Percentiles rank a stretch among this genome's conserved stretches.
phyloP scores from a whole-genome alignment of 1,139 yeast genomes.

The Suhomyces terraborum region DNA sequence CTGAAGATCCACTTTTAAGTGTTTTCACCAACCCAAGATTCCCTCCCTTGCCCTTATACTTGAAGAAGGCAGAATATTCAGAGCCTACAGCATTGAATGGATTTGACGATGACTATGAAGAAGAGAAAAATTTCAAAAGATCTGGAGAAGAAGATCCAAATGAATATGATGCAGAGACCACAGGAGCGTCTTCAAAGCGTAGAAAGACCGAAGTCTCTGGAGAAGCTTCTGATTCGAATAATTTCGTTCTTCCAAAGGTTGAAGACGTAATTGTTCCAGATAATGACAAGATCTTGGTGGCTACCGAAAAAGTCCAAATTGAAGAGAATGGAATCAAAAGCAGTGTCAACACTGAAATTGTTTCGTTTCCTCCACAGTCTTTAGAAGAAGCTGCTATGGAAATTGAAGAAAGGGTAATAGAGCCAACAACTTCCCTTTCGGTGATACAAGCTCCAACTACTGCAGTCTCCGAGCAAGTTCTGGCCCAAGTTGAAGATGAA shows the following conservation, averaged over 20 bases:
- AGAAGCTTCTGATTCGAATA: conserved; percentile 1
- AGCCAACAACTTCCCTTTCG: not conserved
- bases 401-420: no score
- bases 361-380: conserved; percentile 11
- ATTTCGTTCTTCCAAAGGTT: conserved; percentile 1
- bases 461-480: not conserved
- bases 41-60: conserved; percentile 58
- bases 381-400: not conserved
- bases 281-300: conserved; percentile 5
- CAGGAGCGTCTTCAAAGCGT: conserved; percentile 8
- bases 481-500: conserved; percentile 16
- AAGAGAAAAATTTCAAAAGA: conserved; percentile 19
- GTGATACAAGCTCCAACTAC: conserved; percentile 1
- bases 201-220: conserved; percentile 10
- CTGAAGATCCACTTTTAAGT: conserved; percentile 45
- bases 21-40: conserved; percentile 75
- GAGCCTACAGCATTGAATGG: conserved; percentile 12
- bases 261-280: conserved; percentile 17
- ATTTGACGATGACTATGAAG: conserved; percentile 23
- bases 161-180: no score
- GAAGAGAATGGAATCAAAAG: not conserved
- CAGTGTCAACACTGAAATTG: conserved; percentile 12
- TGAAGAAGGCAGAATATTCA: conserved; percentile 21
- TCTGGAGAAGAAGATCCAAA: conserved; percentile 15
- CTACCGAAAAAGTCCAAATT: not conserved